Base-by-base conservation (phyloP, 345 rosid genomes). In the Clarkia xantiana region DNA sequence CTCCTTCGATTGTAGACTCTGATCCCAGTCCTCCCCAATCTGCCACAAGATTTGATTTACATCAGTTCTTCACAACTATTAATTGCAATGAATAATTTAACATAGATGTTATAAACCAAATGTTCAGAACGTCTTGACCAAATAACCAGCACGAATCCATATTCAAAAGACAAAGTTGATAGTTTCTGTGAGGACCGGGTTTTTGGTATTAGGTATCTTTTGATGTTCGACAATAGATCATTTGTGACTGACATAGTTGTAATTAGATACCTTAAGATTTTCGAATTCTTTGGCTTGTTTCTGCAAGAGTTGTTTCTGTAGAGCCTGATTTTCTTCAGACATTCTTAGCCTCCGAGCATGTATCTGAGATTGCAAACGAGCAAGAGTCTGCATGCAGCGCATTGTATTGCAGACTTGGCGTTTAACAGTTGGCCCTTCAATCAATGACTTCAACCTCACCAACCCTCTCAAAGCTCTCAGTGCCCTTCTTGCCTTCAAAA, bases 1-100 rank as follows among this genome's bases (percentile, higher is more conserved):
- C 64, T 82, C 95, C 72, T 77, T 86, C 4, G 97, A 86, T 58
- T 83, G 94, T 47, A 71, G 56, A 57, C 95, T 86, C 67, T 86
- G 94, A 69, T 86, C 78, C 97, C 95, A 86, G 29, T 79, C 77
- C 55, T 82, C 95, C n/a, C 83, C 90, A 39, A 72, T 79, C 97
- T 83, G 79, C 57, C 58, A 47, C 61, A 42, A 58, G 2, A 19
- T 11, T 40, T 9, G 2, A 19, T 11, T 40, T 9, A 19, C n/a
- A 52, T 29, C 36, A 29, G 5, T 5, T 29, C 36, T 15, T 61
- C 9, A 59, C 61, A 29, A 39, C 3, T 40, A 20, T 34, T 22
- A 5, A 22, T 22, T 2, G 25, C 25, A 22, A 22, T 5, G 5
- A 22, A 22, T 22, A 22, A 22, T 22, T 22, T 10, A 29, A 10